phyloP scores from a whole-genome alignment of 148 eudicot genomes.

The Fagopyrum homotropicum region DNA sequence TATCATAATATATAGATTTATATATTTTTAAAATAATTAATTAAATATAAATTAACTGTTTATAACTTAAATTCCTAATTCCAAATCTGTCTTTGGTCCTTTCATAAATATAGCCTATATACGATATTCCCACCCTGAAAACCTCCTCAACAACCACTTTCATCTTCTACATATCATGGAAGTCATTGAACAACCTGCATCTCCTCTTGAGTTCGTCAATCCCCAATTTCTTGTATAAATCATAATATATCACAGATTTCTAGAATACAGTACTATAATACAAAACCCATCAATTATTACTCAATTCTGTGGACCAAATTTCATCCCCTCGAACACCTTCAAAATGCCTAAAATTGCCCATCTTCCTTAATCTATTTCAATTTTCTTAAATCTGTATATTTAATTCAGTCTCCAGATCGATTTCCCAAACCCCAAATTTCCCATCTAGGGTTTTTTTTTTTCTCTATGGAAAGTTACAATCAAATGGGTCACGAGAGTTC shows the following conservation, averaged over 20 bases:
- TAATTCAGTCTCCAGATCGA: not conserved
- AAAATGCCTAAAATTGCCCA: constrained; percentile 4
- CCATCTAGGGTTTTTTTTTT: not conserved
- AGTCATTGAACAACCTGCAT: not conserved
- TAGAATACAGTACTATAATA: not conserved
- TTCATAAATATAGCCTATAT: not conserved
- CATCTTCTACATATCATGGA: constrained; percentile 8
- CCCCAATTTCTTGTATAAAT: not conserved
- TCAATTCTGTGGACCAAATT: constrained; percentile 10
- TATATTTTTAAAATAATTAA: too few relatives aligned
- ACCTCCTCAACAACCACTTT: not conserved
- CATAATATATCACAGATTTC: not conserved
- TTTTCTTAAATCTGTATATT: not conserved
- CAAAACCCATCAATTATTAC: not conserved
- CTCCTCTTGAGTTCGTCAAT: not conserved
- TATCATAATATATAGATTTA: too few relatives aligned
- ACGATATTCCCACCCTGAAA: not conserved
- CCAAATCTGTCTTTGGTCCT: too few relatives aligned
- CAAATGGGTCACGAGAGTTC: constrained; percentile 24
- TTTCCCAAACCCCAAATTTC: not conserved
- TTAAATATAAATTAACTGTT: too few relatives aligned
- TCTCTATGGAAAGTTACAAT: constrained; percentile 35
- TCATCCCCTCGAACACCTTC: constrained; percentile 4
- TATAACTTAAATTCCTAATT: too few relatives aligned
- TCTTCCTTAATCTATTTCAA: constrained; percentile 6